Base-by-base conservation (phyloP, 2,329 filamentous ascomycete species). In the Mycosphaerella sp. region DNA sequence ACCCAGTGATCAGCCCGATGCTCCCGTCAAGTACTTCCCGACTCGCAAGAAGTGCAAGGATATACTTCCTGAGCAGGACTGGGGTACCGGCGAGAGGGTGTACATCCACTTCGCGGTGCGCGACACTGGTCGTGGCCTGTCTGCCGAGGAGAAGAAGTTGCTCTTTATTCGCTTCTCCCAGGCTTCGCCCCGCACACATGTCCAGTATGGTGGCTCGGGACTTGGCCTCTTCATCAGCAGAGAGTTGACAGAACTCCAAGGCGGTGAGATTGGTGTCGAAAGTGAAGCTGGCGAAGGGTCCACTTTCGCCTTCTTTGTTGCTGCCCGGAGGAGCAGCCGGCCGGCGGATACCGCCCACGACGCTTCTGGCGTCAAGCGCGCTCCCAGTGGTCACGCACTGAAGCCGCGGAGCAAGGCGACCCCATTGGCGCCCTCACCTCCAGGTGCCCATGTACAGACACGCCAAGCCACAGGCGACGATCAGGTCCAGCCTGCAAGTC, bases 111-210 rank as follows among this genome's bases (percentile, higher is more conserved):
- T 93, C 54, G 80, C 85, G 36, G 86, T 93, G 18, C 79, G 81
- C 57, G 87, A 93, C 61, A 89, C 86, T 0, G 87, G 87, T 1
- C 81, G 86, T 45, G 65, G 65, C 4, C 56, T 93, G 12, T 85
- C 77, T 2, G 75, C 81, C 3, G 79, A 84, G 50, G 86, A 89
- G 63, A 87, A 84, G 70, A 83, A 84, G 44, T 76, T 82, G 41
- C 75, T 93, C 0, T 93, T 91, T 68, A 80, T 88, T 59, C 79
- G 86, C 17, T 93, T 93, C 66, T 83, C 84, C 6, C 87, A 91
- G 68, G 85, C 86, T 0, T 87, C 81, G 17, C 84, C 85, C 1
- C 80, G 81, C 44, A 89, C 86, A 0, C 86, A 89, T 58, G 81
- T 88, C 13, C 81, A 87, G 59, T 89, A 91, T 58, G 87, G 87